A percentile compares a stretch with the other conserved stretches of the same genome.
phyloP scores from a whole-genome alignment of 78 protist species.

The Dictyostelium brefeldianum region DNA sequence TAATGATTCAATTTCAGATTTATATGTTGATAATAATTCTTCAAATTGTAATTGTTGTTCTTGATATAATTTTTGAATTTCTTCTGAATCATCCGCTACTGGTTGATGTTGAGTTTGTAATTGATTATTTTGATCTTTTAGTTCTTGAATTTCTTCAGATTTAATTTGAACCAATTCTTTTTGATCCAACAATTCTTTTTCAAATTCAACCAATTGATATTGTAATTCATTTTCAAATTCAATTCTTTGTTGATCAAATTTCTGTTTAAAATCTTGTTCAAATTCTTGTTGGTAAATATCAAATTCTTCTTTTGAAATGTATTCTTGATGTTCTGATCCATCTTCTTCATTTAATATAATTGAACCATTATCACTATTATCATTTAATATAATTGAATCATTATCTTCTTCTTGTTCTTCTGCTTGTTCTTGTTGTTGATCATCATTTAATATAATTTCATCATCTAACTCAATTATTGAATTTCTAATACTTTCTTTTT shows the following conservation, averaged over 20 bases:
- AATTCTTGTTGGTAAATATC: slow-evolving; percentile 30
- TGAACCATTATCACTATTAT: background rate
- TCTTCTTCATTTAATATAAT: background rate
- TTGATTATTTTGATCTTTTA: background rate
- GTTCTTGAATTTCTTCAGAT: background rate
- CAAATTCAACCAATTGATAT: background rate
- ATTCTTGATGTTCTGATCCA: background rate
- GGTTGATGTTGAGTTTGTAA: background rate
- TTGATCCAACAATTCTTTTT: background rate
- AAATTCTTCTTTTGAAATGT: slow-evolving; percentile 21
- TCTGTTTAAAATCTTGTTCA: slow-evolving; percentile 1
- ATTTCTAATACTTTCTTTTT: slow-evolving; percentile 26
- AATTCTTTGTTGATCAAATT: slow-evolving; percentile 22
- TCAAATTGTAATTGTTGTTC: slow-evolving; percentile 12
- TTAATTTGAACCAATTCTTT: background rate
- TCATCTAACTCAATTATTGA: slow-evolving; percentile 8
- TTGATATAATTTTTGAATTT: background rate
- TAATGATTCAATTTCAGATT: background rate
- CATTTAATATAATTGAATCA: slow-evolving; percentile 1
- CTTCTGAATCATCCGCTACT: background rate
- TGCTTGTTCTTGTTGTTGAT: background rate
- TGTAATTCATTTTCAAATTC: slow-evolving; percentile 7
- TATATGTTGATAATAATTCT: background rate
- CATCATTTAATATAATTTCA: slow-evolving; percentile 8
- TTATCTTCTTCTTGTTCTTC: background rate